A percentile compares a stretch with the other conserved stretches of the same genome.
Conservation (phyloP, 345 rosid genomes). For the Dovyalis caffra region DNA sequence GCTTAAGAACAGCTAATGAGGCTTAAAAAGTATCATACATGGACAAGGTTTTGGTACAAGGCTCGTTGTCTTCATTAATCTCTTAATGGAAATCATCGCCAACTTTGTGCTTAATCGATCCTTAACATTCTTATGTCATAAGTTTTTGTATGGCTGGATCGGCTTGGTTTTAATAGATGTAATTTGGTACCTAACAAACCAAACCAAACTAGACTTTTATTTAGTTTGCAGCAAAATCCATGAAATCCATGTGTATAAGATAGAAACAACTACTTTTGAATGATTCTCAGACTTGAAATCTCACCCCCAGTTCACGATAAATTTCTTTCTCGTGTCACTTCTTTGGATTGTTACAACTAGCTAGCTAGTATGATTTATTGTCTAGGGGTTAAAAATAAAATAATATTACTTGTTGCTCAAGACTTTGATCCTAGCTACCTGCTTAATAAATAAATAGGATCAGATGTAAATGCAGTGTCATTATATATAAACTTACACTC, state of each 20-base stretch:
- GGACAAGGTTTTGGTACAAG: constrained; percentile 11
- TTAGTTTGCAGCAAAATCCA: background rate
- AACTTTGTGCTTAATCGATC: background rate
- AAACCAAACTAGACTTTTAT: background rate
- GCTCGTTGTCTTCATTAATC: background rate
- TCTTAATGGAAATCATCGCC: constrained; percentile 26
- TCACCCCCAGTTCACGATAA: too few relatives aligned
- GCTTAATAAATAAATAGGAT: too few relatives aligned
- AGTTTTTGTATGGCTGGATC: background rate
- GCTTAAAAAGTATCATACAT: constrained; percentile 9
- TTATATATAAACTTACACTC: background rate
- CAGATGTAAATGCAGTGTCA: background rate
- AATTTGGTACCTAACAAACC: background rate
- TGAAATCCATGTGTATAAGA: background rate
- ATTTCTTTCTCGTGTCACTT: too few relatives aligned
- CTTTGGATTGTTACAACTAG: too few relatives aligned
- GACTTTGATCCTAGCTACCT: too few relatives aligned
- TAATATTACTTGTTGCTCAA: too few relatives aligned
- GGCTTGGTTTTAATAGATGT: background rate
- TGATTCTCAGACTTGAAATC: too few relatives aligned
- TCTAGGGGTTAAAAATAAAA: too few relatives aligned
- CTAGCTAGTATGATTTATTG: too few relatives aligned
- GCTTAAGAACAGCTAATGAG: constrained; percentile 23
- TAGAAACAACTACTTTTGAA: background rate
- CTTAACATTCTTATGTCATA: background rate